phyloP scores from a whole-genome alignment of 768 basidiomycete genomes.

The Exsudoporus frostii region DNA sequence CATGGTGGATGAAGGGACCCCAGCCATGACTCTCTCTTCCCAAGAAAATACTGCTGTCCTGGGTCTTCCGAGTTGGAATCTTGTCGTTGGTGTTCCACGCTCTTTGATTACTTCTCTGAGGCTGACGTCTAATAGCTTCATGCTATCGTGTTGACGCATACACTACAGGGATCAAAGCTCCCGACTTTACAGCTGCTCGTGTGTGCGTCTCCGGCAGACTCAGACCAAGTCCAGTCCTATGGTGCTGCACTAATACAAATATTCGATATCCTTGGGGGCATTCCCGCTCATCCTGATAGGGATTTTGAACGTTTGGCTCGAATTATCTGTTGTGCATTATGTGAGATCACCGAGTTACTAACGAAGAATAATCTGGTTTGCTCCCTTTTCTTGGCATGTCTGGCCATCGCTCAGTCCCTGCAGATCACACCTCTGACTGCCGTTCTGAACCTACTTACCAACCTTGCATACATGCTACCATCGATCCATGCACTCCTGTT shows the following conservation, averaged over 20 bases:
- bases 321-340: conserved; percentile 36
- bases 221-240: conserved; percentile 35
- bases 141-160: conserved; percentile 59
- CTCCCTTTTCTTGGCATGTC: conserved; percentile 1
- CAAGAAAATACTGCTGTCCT: conserved; percentile 35
- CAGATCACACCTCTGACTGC: conserved; percentile 48
- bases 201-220: conserved; percentile 30
- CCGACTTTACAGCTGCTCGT: conserved; percentile 56
- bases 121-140: conserved; percentile 44
- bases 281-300: conserved; percentile 16
- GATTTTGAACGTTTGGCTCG: conserved; percentile 20
- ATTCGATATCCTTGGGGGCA: conserved; percentile 28
- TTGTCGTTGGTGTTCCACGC: conserved; percentile 43
- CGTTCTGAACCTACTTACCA: conserved; percentile 50
- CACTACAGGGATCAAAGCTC: conserved; percentile 33
- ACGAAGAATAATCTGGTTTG: conserved; percentile 41
- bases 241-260: conserved; percentile 39
- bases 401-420: conserved; percentile 7
- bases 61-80: conserved; percentile 50
- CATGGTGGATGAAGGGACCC: conserved; percentile 29
- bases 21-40: conserved; percentile 6
- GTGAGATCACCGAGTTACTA: conserved; percentile 40
- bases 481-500: conserved; percentile 41
- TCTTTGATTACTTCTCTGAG: background rate
- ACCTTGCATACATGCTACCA: conserved; percentile 48